Base-by-base conservation (phyloP, 495 filamentous ascomycete genomes). In the Xylaria flabelliformis region DNA sequence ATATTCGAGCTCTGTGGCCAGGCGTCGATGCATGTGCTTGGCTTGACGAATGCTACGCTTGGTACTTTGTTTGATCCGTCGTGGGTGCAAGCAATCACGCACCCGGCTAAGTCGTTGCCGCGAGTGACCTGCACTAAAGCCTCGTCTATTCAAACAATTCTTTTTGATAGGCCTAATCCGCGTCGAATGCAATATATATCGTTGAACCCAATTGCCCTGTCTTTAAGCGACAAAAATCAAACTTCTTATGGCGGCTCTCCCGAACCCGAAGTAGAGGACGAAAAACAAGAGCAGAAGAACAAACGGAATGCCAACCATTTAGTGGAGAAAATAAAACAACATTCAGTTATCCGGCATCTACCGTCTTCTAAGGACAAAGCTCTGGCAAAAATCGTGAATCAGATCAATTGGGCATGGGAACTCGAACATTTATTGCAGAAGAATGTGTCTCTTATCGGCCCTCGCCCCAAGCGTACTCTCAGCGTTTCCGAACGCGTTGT, bases 121-220 rank as follows among this genome's bases (percentile, higher is more conserved):
- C 87, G 85, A 21, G 88, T 99, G 34, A 90, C 89, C 42, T 97
- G 93, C 73, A 87, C 92, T 0, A 80, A 84, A 34, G 83, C 85
- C 29, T 80, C 92, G 4, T 93, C 89, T 9, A 88, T 97, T 44
- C 96, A 99, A 79, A 88, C 97, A 8, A 92, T 97, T 62, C 86
- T 96, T 74, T 99, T 94, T 80, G 90, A 97, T 73, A 86, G 93
- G 26, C 96, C 96, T 0, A 88, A 93, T 72, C 95, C 96, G 1
- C 89, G 86, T 41, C 88, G 90, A 70, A 99, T 99, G 96, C 95
- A 99, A 80, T 98, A 97, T 76, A 93, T 98, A 79, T 98, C 96
- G 1, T 84, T 97, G 21, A 87, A 90, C 53, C 96, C 95, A 0
- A 98, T 99, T 50, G 91, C 94, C 0, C 82, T 99, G 39, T 93